phyloP scores from a whole-genome alignment of 106 monocot species.

The Alisma plantagoaquatica region DNA sequence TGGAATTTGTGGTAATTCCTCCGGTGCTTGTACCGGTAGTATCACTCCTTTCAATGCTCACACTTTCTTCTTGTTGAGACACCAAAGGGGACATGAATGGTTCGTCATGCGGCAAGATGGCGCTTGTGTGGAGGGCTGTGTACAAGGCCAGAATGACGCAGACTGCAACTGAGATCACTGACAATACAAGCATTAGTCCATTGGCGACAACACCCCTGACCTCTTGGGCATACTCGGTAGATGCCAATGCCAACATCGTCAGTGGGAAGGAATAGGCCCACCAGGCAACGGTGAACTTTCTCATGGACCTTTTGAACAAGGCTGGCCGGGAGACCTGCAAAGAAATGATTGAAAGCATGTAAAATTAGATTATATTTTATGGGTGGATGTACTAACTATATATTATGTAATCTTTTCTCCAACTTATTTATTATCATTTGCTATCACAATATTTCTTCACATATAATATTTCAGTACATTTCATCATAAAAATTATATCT shows the following conservation, averaged over 20 bases:
- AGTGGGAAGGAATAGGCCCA: constrained; percentile 22
- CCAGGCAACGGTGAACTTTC: constrained; percentile 18
- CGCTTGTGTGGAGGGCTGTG: constrained; percentile 9
- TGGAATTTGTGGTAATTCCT: no score
- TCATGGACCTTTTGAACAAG: constrained; percentile 24
- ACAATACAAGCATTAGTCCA: constrained; percentile 7
- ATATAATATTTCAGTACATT: no score
- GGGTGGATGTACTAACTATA: no score
- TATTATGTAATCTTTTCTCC: no score
- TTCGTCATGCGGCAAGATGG: constrained; percentile 12
- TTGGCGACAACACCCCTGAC: constrained; percentile 10
- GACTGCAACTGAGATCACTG: constrained; percentile 7
- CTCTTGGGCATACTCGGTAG: constrained; percentile 17
- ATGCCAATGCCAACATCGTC: constrained; percentile 12
- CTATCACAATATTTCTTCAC: no score
- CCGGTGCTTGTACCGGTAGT: no score
- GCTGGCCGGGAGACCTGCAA: constrained; percentile 16
- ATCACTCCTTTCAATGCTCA: no score
- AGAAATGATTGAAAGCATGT: no score
- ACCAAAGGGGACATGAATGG: constrained; percentile 1
- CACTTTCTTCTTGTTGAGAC: no score
- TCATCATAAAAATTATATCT: no score
- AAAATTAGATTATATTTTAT: no score
- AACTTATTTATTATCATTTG: no score
- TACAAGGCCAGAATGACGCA: constrained; percentile 1